These are phyloP conservation scores for Naganishia albida DNA, from an alignment of 1,284 basidiomycete genomes.

Conservation along the genomic window DNA sequence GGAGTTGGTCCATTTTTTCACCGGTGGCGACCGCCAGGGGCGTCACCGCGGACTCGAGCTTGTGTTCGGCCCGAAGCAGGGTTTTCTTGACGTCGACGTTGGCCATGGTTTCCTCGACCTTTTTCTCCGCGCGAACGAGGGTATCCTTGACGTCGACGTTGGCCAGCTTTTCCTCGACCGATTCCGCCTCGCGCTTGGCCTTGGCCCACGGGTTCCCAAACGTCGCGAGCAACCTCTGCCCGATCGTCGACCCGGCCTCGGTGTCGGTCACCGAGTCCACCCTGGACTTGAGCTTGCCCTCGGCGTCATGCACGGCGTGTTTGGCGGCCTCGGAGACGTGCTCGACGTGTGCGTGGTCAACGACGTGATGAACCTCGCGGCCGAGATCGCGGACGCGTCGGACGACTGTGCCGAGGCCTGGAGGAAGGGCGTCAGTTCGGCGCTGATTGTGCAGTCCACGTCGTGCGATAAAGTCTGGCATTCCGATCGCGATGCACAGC, in stretches of 20 bases:
- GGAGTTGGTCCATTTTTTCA: conserved; percentile 6
- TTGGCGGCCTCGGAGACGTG: neutral
- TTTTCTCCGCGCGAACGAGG: neutral
- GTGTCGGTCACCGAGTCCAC: neutral
- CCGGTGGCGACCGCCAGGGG: neutral
- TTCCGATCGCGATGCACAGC: too few species aligned
- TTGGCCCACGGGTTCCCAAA: neutral
- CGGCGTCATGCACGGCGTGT: neutral
- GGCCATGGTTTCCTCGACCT: neutral
- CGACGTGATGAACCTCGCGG: conserved; percentile 11
- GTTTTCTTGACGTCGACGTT: neutral
- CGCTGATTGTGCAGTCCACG: too few species aligned
- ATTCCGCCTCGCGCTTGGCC: conserved; percentile 3
- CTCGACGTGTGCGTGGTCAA: neutral
- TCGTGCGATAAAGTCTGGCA: too few species aligned
- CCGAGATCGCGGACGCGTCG: conserved; percentile 21
- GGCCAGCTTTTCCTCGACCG: too few species aligned
- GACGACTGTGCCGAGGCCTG: conserved; percentile 11
- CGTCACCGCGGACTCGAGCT: neutral
- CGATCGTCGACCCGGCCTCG: too few species aligned
- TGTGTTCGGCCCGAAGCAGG: neutral
- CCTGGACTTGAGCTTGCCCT: neutral
- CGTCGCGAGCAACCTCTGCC: neutral
- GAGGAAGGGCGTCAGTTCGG: neutral
- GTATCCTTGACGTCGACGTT: neutral